Evolutionary conservation across 257 asterid species (phyloP).

Genomic region (Petrea volubilis): DNA sequence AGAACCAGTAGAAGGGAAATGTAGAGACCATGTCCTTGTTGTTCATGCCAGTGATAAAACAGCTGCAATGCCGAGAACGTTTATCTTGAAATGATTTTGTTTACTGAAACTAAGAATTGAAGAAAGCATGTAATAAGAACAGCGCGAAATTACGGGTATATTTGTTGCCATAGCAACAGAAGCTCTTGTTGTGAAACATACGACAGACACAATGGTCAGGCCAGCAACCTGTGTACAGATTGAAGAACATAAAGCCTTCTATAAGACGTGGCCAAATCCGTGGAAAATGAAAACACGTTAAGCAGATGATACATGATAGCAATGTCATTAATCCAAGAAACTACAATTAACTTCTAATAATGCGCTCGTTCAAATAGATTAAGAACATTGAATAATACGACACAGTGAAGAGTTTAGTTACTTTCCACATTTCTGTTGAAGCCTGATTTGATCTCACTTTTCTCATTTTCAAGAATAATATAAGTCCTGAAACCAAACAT

Average conservation of each 20-base stretch:
- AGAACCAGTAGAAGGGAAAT: slow-evolving; percentile 59
- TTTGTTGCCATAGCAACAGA: slow-evolving; percentile 53
- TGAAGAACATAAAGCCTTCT: not conserved
- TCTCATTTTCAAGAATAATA: slow-evolving; percentile 73
- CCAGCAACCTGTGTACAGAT: slow-evolving; percentile 62
- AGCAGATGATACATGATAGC: too few species aligned
- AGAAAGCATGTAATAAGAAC: not conserved
- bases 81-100: not conserved
- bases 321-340: not conserved
- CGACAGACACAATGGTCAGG: slow-evolving; percentile 62
- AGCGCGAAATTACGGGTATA: slow-evolving; percentile 52
- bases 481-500: slow-evolving; percentile 50
- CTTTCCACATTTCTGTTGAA: slow-evolving; percentile 78
- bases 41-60: slow-evolving; percentile 66
- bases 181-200: slow-evolving; percentile 71
- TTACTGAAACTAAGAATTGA: not conserved
- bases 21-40: slow-evolving; percentile 35
- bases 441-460: slow-evolving; percentile 75
- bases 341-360: not conserved
- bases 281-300: too few species aligned
- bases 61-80: slow-evolving; percentile 45
- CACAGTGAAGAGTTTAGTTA: not conserved
- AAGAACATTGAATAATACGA: not conserved
- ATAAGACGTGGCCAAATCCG: too few species aligned
- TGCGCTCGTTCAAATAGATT: not conserved